A percentile compares a stretch with the other conserved stretches of the same genome.
Evolutionary conservation across 2,329 filamentous ascomycete species (phyloP).

Genomic region (Colletotrichum zoysiae): DNA sequence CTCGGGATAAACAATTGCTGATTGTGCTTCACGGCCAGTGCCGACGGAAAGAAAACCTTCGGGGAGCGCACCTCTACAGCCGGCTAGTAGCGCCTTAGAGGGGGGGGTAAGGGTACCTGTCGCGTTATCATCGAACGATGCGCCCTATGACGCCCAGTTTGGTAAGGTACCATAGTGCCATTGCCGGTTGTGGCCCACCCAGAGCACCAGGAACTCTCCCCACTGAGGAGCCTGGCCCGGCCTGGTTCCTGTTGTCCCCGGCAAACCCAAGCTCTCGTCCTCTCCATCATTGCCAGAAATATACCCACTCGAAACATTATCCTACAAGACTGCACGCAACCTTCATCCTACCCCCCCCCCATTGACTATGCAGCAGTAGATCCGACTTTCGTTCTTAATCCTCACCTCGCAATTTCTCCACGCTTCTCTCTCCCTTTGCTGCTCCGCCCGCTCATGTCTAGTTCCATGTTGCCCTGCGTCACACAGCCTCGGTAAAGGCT

Average conservation of each 20-base stretch:
- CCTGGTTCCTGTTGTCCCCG: constrained; percentile 36
- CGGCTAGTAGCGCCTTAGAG: constrained; percentile 13
- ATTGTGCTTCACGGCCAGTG: constrained; percentile 15
- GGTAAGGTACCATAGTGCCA: constrained; percentile 34
- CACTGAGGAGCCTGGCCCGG: constrained; percentile 37
- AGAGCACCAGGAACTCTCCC: constrained; percentile 25
- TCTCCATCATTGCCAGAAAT: constrained; percentile 41
- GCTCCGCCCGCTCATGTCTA: constrained; percentile 18
- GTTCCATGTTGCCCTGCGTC: constrained; percentile 44
- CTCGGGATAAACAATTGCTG: constrained; percentile 23
- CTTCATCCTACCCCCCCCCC: constrained; percentile 7
- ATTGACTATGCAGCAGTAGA: constrained; percentile 39
- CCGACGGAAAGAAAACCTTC: constrained; percentile 22
- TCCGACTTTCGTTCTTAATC: not conserved
- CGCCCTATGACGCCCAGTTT: constrained; percentile 37
- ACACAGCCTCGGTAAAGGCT: constrained; percentile 44
- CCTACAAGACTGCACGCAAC: constrained; percentile 28
- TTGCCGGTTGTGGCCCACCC: constrained; percentile 26
- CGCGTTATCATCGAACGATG: constrained; percentile 37
- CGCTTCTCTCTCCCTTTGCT: constrained; percentile 4
- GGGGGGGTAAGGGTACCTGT: constrained; percentile 19
- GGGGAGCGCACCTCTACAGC: constrained; percentile 20
- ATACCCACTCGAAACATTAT: constrained; percentile 37
- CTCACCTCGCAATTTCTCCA: constrained; percentile 15
- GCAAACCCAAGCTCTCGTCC: constrained; percentile 32